A percentile compares a stretch with the other conserved stretches of the same genome.
Conservation (phyloP, 345 rosid species). For the Populus alba region DNA sequence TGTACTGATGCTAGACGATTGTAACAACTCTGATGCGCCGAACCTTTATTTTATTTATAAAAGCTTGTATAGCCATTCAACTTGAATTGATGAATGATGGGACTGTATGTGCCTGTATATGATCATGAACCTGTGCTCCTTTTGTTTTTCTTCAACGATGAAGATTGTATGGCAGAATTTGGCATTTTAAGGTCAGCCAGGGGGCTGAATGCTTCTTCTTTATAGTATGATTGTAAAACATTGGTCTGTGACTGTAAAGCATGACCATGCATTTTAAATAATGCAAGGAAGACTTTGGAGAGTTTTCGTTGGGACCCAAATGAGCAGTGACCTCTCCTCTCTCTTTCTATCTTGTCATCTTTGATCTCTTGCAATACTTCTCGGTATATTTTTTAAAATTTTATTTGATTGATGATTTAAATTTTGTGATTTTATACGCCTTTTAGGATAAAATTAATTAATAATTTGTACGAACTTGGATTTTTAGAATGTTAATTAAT, state of each 20-base stretch:
- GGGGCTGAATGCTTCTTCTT: background rate
- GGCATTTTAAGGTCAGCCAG: background rate
- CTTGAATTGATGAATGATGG: conserved; percentile 1
- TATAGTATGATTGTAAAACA: background rate
- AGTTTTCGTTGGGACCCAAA: too few relatives aligned
- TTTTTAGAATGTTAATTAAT: too few relatives aligned
- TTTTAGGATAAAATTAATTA: too few relatives aligned
- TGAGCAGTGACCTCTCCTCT: too few relatives aligned
- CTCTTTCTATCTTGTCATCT: too few relatives aligned
- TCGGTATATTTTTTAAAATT: too few relatives aligned
- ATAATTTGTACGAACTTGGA: too few relatives aligned
- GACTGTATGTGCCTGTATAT: background rate
- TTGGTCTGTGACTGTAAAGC: background rate
- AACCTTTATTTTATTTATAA: background rate
- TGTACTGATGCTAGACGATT: background rate
- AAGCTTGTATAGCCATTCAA: conserved; percentile 9
- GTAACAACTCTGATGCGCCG: background rate
- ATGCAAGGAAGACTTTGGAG: background rate
- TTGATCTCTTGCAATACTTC: too few relatives aligned
- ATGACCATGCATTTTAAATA: background rate
- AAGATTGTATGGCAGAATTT: background rate
- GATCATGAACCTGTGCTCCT: background rate
- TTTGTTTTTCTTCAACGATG: background rate
- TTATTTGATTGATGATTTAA: too few relatives aligned
- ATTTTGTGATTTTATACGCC: too few relatives aligned